phyloP scores from a whole-genome alignment of 441 rosid species.

The Macaranga tanarius region DNA sequence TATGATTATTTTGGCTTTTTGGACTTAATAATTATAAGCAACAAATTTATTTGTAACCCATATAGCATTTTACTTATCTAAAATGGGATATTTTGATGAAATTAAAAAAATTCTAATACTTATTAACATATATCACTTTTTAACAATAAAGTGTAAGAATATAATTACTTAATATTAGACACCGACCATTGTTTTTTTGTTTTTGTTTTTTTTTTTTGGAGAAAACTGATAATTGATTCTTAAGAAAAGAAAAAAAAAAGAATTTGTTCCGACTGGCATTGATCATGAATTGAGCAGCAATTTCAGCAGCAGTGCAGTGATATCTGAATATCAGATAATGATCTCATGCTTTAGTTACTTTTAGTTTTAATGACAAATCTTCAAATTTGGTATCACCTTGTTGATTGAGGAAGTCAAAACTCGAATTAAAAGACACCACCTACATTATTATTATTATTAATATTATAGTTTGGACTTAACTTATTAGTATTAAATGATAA shows the following conservation, averaged over 20 bases:
- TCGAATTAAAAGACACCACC: no score
- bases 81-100: neutral
- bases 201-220: neutral
- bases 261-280: neutral
- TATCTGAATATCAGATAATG: neutral
- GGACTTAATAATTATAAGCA: neutral
- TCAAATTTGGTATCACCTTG: neutral
- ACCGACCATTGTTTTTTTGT: neutral
- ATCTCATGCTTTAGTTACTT: neutral
- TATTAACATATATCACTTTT: no score
- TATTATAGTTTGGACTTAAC: no score
- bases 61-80: neutral
- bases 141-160: no score
- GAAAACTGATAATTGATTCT: no score
- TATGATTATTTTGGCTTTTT: conserved; percentile 10
- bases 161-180: no score
- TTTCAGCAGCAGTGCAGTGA: neutral
- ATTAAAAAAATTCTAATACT: no score
- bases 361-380: neutral
- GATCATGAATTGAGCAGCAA: neutral
- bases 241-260: no score
- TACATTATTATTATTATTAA: no score
- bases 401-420: no score
- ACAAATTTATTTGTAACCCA: conserved; percentile 1
- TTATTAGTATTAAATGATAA: no score